phyloP scores from a whole-genome alignment of 306 rosid genomes.

The Crotalaria pallida region DNA sequence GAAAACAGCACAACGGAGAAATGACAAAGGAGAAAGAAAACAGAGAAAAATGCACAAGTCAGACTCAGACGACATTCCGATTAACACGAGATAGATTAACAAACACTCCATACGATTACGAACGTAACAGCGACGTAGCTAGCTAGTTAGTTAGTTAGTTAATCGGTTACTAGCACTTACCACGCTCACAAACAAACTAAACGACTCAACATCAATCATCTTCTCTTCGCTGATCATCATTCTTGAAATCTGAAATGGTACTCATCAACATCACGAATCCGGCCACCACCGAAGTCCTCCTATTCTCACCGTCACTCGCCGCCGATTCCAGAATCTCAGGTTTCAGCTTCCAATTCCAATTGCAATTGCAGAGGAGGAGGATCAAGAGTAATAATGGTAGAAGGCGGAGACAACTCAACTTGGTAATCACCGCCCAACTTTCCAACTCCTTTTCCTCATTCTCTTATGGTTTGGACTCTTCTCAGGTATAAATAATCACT shows the following conservation, averaged over 20 bases:
- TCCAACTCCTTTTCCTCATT: constrained; percentile 41
- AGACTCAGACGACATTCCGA: no score
- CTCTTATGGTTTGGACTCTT: constrained; percentile 52
- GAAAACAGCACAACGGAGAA: no score
- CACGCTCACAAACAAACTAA: no score
- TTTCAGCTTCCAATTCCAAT: constrained; percentile 33
- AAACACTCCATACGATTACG: no score
- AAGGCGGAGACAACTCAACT: constrained; percentile 33
- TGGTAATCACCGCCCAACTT: constrained; percentile 57
- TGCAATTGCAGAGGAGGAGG: constrained; percentile 31
- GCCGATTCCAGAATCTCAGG: constrained; percentile 27
- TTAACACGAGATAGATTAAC: no score
- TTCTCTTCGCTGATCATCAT: neutral
- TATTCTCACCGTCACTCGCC: constrained; percentile 13
- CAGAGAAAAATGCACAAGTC: no score
- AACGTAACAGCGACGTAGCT: no score
- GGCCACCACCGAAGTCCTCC: constrained; percentile 3
- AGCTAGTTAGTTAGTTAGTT: no score
- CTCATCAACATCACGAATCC: constrained; percentile 33
- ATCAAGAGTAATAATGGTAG: no score
- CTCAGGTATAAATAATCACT: constrained; percentile 37
- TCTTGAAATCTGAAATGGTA: neutral
- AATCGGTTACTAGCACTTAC: no score
- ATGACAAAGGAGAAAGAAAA: no score
- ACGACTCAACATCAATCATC: neutral